Percentiles rank a stretch among this genome's conserved stretches.
phyloP scores from a whole-genome alignment of 768 basidiomycete species.

The Mycena metata region DNA sequence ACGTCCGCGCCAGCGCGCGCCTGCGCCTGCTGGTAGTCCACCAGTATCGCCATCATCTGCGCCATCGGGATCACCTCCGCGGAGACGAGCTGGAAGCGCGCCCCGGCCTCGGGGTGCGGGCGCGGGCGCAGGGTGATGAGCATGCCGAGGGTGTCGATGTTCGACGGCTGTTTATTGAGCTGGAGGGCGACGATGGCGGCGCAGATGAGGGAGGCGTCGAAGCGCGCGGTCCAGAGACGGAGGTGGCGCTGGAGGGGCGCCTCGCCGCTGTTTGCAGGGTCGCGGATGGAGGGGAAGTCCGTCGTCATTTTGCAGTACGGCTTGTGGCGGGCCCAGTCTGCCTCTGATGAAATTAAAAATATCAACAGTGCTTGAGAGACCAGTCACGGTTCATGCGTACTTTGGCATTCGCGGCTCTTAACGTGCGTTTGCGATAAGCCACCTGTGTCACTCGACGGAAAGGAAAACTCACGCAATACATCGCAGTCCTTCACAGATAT shows the following conservation, averaged over 20 bases:
- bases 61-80: slow-evolving; percentile 18
- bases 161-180: slow-evolving; percentile 24
- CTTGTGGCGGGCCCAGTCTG: slow-evolving; percentile 34
- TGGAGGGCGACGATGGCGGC: slow-evolving; percentile 33
- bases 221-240: slow-evolving; percentile 29
- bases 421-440: background rate
- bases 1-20: background rate
- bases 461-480: slow-evolving; percentile 30
- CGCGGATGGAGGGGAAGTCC: slow-evolving; percentile 3
- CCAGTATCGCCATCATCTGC: background rate
- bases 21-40: background rate
- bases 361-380: background rate
- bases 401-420: slow-evolving; percentile 15
- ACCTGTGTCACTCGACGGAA: background rate
- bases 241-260: slow-evolving; percentile 28
- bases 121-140: slow-evolving; percentile 24
- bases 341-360: slow-evolving; percentile 5
- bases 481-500: slow-evolving; percentile 18
- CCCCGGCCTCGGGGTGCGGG: slow-evolving; percentile 30
- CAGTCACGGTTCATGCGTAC: background rate
- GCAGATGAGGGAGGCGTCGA: slow-evolving; percentile 23
- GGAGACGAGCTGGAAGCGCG: slow-evolving; percentile 24
- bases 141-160: slow-evolving; percentile 29
- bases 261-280: slow-evolving; percentile 29
- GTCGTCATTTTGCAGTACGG: slow-evolving; percentile 16